Conservation (phyloP, 2,329 filamentous ascomycete species). For the Dryadomyces sulphureus region DNA sequence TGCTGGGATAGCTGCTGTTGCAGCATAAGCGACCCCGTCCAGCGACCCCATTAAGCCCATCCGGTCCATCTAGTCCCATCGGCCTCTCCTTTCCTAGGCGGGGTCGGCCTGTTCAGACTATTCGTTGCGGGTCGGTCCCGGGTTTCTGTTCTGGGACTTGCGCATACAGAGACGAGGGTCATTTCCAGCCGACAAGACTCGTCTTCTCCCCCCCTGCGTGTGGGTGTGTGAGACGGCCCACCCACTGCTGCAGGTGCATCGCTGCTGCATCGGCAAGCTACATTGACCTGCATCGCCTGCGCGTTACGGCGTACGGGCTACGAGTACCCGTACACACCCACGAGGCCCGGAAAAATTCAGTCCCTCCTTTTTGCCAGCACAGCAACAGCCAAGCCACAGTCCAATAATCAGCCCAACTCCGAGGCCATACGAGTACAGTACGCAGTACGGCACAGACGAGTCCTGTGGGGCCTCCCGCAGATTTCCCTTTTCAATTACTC, state of each 20-base stretch:
- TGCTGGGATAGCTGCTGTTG: background rate
- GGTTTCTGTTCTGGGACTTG: background rate
- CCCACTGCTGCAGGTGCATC: constrained; percentile 1
- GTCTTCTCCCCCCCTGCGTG: too few species aligned
- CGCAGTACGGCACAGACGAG: background rate
- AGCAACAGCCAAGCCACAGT: background rate
- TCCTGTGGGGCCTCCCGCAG: background rate
- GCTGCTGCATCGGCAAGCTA: background rate
- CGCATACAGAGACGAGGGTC: too few species aligned
- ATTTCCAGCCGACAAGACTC: too few species aligned
- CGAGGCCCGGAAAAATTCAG: background rate
- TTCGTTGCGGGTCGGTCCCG: background rate
- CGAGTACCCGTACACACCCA: too few species aligned
- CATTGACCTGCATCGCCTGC: background rate
- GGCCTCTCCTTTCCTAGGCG: background rate
- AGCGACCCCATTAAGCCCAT: background rate
- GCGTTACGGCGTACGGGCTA: too few species aligned
- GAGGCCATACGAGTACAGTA: too few species aligned
- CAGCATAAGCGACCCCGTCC: background rate
- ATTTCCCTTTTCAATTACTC: background rate
- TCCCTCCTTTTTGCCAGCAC: background rate
- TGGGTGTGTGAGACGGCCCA: background rate
- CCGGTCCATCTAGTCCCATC: too few species aligned
- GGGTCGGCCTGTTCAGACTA: too few species aligned
- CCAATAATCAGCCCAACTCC: background rate